These are phyloP conservation scores for Magnusiomyces fungicola DNA, from an alignment of 1,139 yeast genomes.

Conservation along the genomic window DNA sequence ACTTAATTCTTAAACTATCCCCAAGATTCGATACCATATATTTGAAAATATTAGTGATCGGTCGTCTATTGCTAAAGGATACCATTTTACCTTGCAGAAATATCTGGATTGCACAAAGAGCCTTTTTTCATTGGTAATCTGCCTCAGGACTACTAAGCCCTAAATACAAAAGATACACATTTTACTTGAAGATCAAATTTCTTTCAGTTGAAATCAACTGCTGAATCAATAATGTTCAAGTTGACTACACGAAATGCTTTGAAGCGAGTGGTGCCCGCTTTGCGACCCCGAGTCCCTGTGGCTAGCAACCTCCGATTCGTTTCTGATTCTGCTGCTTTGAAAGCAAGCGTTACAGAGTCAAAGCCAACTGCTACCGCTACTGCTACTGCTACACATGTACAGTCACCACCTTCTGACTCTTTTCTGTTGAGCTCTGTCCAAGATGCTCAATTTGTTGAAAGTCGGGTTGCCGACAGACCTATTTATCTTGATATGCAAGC, in stretches of 20 bases:
- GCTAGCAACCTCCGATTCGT: background rate
- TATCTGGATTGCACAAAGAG: too few species aligned
- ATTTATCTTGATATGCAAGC: slow-evolving; percentile 95
- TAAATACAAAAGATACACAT: too few species aligned
- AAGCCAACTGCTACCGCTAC: slow-evolving; percentile 4
- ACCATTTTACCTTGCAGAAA: too few species aligned
- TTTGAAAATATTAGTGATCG: too few species aligned
- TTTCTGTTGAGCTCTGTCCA: slow-evolving; percentile 11
- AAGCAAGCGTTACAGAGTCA: slow-evolving; percentile 3
- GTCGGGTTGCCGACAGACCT: slow-evolving; percentile 45
- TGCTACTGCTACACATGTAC: background rate
- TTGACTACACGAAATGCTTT: background rate
- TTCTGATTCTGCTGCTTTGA: slow-evolving; percentile 7
- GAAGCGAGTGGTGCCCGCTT: background rate
- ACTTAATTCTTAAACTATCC: too few species aligned
- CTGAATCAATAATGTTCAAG: slow-evolving; percentile 6
- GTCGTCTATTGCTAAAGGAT: too few species aligned
- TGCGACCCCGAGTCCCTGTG: background rate
- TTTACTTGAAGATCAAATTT: too few species aligned
- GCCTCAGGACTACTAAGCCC: too few species aligned
- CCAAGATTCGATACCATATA: too few species aligned
- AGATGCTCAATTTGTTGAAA: slow-evolving; percentile 11
- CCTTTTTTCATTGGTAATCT: too few species aligned
- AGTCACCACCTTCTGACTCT: slow-evolving; percentile 12
- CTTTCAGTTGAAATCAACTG: too few species aligned